Evolutionary conservation across 176 grass and related monocot genomes (phyloP).

Genomic region (Juncus inflexus): DNA sequence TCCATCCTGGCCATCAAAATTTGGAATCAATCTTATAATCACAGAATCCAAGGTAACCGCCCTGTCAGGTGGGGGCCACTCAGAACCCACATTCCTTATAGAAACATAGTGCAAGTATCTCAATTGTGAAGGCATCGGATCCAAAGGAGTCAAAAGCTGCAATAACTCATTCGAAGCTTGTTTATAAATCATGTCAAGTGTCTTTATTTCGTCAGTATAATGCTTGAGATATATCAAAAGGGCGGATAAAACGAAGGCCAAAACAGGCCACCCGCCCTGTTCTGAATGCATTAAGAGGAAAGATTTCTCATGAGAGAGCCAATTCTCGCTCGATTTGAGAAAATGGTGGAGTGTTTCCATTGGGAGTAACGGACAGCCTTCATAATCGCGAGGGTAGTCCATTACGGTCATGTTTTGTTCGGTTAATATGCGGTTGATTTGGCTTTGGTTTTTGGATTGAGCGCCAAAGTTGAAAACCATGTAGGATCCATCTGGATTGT

Average conservation of each 20-base stretch:
- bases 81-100: slow-evolving; percentile 59
- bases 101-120: slow-evolving; percentile 91
- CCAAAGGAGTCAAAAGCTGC: slow-evolving; percentile 65
- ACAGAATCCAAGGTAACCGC: slow-evolving; percentile 68
- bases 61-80: slow-evolving; percentile 84
- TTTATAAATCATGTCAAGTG: slow-evolving; percentile 86
- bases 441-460: slow-evolving; percentile 50
- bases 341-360: slow-evolving; percentile 80
- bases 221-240: slow-evolving; percentile 76
- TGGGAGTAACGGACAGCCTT: slow-evolving; percentile 77
- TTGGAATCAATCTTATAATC: slow-evolving; percentile 73
- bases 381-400: slow-evolving; percentile 79
- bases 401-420: slow-evolving; percentile 59
- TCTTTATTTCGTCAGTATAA: slow-evolving; percentile 79
- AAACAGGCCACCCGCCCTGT: slow-evolving; percentile 69
- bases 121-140: slow-evolving; percentile 80
- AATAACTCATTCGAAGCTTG: slow-evolving; percentile 65
- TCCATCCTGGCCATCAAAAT: slow-evolving; percentile 63
- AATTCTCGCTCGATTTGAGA: slow-evolving; percentile 78
- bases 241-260: slow-evolving; percentile 86
- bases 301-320: slow-evolving; percentile 62
- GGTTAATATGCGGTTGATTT: slow-evolving; percentile 53
- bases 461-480: slow-evolving; percentile 73
- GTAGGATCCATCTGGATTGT: slow-evolving; percentile 67
- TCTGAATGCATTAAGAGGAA: slow-evolving; percentile 78